Percentiles rank a stretch among this genome's conserved stretches.
These are phyloP conservation scores for Hysterium pulicare DNA, from an alignment of 2,329 filamentous ascomycete genomes.

Conservation along the genomic window DNA sequence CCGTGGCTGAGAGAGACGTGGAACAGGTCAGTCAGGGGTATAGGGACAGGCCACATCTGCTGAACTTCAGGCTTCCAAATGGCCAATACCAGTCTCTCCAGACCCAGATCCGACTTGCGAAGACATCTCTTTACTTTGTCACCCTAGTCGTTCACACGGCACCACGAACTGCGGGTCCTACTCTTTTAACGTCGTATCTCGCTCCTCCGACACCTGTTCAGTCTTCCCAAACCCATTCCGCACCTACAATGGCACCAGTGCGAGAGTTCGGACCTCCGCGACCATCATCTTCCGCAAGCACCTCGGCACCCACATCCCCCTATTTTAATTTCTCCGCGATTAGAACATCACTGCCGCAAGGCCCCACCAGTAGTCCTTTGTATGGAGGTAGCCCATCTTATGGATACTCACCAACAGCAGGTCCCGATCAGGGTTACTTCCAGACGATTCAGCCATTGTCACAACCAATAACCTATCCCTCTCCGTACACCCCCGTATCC, in stretches of 20 bases:
- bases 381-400: conserved; percentile 32
- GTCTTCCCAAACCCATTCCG: conserved; percentile 26
- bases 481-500: conserved; percentile 24
- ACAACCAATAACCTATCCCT: conserved; percentile 25
- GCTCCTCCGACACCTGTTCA: conserved; percentile 28
- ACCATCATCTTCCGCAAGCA: conserved; percentile 27
- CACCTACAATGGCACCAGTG: conserved; percentile 20
- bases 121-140: conserved; percentile 46
- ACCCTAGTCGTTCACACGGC: conserved; percentile 38
- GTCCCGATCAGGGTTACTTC: conserved; percentile 33
- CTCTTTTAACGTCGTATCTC: conserved; percentile 32
- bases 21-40: conserved; percentile 45
- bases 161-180: conserved; percentile 20
- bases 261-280: conserved; percentile 26
- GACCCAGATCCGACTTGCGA: conserved; percentile 38
- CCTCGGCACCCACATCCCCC: conserved; percentile 31
- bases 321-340: conserved; percentile 33
- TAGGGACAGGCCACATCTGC: conserved; percentile 38
- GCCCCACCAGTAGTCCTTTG: conserved; percentile 25
- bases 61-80: conserved; percentile 38
- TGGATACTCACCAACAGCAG: conserved; percentile 32
- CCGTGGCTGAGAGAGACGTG: conserved; percentile 41
- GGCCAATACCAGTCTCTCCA: conserved; percentile 33
- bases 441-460: conserved; percentile 25
- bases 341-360: conserved; percentile 32